Evolutionary conservation across 768 basidiomycete genomes (phyloP), one percentile per base, ranked within the genome.

Genomic region (Xerocomellus intermedius): DNA sequence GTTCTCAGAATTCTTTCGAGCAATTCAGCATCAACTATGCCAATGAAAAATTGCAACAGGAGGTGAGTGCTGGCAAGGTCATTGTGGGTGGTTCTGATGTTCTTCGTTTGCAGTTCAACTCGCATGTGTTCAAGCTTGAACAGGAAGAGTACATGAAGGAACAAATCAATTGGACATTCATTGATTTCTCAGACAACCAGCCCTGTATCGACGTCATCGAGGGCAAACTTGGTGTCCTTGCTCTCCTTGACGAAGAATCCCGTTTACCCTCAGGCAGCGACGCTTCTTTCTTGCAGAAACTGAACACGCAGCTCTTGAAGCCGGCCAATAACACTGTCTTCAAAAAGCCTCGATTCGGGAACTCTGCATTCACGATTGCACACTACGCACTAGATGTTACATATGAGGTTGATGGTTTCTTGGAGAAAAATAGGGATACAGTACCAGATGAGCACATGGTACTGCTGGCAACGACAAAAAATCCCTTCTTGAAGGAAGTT

Each of bases 1-100:
- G 17, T 50, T 48, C 39, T 38, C 59, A 90, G 87, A 90, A 91
- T 64, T 90, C 87, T 2, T 91, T 96, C 64, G 94, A 99, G 73
- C 97, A 99, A 75, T 99, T 99, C 75, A 98, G 95, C 72, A 99
- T 99, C 77, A 99, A 99, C 69, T 99, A 98, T 69, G 97, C 97
- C 22, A 99, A 99, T 66, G 97, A 95, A 71, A 94, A 95, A 73
- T 73, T 98, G 43, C 97, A 99, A 64, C 97, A 98, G 73, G 95
- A 98, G 85, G 94, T 91, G 61, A 45, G 78, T 56, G 3, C 26
- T 19, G 36, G 26, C n/a, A 22, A 37, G 43, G 21, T 42, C 21
- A 35, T 50, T 9, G 10, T 44, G 41, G 44, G 13, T 32, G 39
- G 6, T 44, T 63, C 50, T 69, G 43, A 70, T 50, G 4, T 12